Evolutionary conservation across 2,329 filamentous ascomycete species (phyloP), one percentile per base, ranked within the genome.

Genomic region (Didymella sp.): DNA sequence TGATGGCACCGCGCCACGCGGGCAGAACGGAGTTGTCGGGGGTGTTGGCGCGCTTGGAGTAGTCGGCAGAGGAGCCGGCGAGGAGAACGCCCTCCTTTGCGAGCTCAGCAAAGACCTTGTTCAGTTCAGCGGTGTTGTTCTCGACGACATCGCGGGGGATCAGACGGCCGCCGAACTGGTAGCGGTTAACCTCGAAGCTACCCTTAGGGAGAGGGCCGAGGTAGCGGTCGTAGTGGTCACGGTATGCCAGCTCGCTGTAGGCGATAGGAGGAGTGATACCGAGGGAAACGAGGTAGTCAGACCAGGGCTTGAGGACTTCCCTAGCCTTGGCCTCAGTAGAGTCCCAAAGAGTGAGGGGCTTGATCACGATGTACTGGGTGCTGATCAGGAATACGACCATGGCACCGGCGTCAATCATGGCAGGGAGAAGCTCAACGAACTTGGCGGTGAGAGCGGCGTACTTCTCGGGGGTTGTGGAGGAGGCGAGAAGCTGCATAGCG

Each of bases 121-220:
- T 54, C 8, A 66, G 50, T 11, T 61, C 59, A 12, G 41, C 50
- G 13, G 60, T 63, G 43, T 64, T 63, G 55, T 64, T 61, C 35
- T 60, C 52, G 4, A 62, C 38, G 24, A 69, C 59, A 9, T 54
- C 41, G 30, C 66, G 59, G 9, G 63, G 63, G 17, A 68, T 63
- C 6, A 68, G 45, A 33, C 64, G 62, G 11, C 64, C 62, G 5
- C 64, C 64, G 38, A 67, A 67, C n/a, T 66, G 59, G 30, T 65
- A 63, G 19, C 62, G 52, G 52, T 59, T 61, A 35, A 62, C 59
- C 22, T 64, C 62, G 21, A 52, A 60, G 54, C 53, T 56, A 17
- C 70, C 70, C 11, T 54, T 41, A 13, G 70, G 71, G 2, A 71
- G 56, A 17, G 71, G 71, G n/a, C 70, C 69, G 13, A 68, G 50